phyloP scores from a whole-genome alignment of 2,329 filamentous ascomycete species.

The Sphaceloma murrayae region DNA sequence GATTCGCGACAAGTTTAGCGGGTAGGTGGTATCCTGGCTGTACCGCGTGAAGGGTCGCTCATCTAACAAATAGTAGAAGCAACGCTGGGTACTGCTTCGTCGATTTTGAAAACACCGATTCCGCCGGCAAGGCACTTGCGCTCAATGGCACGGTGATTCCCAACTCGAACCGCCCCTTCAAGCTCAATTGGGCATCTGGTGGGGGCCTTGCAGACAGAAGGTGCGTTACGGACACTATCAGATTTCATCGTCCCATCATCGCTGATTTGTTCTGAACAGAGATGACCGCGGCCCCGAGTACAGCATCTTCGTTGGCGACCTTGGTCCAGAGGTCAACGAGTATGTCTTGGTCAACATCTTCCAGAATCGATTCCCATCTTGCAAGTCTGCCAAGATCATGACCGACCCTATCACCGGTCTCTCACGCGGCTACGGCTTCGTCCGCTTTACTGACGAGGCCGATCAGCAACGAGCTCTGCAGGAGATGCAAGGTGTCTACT shows the following conservation, averaged over 20 bases:
- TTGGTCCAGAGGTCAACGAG: slow-evolving; percentile 97
- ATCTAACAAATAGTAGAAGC: slow-evolving; percentile 42
- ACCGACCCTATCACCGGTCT: slow-evolving; percentile 96
- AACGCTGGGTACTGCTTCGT: slow-evolving; percentile 99
- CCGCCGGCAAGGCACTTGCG: slow-evolving; percentile 80
- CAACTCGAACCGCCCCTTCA: slow-evolving; percentile 91
- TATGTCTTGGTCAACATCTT: slow-evolving; percentile 95
- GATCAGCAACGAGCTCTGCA: slow-evolving; percentile 92
- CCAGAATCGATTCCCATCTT: slow-evolving; percentile 89
- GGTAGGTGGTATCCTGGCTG: slow-evolving; percentile 47
- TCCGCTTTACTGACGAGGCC: slow-evolving; percentile 88
- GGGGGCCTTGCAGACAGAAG: slow-evolving; percentile 92
- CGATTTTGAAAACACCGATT: slow-evolving; percentile 73
- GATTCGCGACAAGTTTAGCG: slow-evolving; percentile 98
- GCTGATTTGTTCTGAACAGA: no score
- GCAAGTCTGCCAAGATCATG: slow-evolving; percentile 99
- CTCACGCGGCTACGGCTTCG: slow-evolving; percentile 95
- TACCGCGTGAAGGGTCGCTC: slow-evolving; percentile 6
- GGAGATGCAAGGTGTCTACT: slow-evolving; percentile 99
- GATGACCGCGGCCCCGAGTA: slow-evolving; percentile 95
- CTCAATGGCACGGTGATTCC: slow-evolving; percentile 85
- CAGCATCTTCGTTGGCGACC: slow-evolving; percentile 94
- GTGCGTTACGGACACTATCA: slow-evolving; percentile 35
- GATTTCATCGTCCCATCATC: no score
- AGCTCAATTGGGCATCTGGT: slow-evolving; percentile 98